These are phyloP conservation scores for Suillus luteus DNA, from an alignment of 768 basidiomycete genomes.

Conservation along the genomic window DNA sequence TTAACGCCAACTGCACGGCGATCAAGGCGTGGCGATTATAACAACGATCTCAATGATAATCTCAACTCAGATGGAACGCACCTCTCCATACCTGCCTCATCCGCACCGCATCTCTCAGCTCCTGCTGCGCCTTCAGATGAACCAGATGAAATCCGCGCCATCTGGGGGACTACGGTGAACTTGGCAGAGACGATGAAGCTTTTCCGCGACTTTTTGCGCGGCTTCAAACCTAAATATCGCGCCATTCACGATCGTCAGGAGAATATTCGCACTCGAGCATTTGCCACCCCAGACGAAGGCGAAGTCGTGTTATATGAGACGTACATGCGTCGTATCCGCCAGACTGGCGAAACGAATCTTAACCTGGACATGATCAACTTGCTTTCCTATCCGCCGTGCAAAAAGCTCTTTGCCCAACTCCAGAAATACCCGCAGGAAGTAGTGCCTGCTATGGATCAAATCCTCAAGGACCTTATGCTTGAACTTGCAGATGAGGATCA, in stretches of 20 bases:
- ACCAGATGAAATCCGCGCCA: conserved; percentile 84
- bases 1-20: conserved; percentile 53
- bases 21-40: conserved; percentile 35
- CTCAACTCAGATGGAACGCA: conserved; percentile 60
- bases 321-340: conserved; percentile 83
- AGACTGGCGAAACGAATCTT: conserved; percentile 89
- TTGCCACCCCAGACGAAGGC: conserved; percentile 64
- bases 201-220: conserved; percentile 85
- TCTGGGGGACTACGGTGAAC: conserved; percentile 98
- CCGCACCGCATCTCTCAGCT: conserved; percentile 57
- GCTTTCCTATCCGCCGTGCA: conserved; percentile 79
- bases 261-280: conserved; percentile 50
- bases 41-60: conserved; percentile 41
- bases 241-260: conserved; percentile 66
- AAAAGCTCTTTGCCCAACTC: conserved; percentile 82
- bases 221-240: conserved; percentile 93
- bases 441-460: conserved; percentile 95
- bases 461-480: conserved; percentile 90
- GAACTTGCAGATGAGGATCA: conserved; percentile 84
- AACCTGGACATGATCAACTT: conserved; percentile 91
- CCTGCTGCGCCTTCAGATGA: conserved; percentile 65
- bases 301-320: conserved; percentile 74
- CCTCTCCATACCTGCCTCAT: conserved; percentile 59
- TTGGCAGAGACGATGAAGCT: conserved; percentile 88
- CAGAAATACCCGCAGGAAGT: conserved; percentile 96